Percentiles rank a stretch among this genome's conserved stretches.
Evolutionary conservation across 352 stramenopile genomes (phyloP).

Genomic region (Globisporangium spinosum): DNA sequence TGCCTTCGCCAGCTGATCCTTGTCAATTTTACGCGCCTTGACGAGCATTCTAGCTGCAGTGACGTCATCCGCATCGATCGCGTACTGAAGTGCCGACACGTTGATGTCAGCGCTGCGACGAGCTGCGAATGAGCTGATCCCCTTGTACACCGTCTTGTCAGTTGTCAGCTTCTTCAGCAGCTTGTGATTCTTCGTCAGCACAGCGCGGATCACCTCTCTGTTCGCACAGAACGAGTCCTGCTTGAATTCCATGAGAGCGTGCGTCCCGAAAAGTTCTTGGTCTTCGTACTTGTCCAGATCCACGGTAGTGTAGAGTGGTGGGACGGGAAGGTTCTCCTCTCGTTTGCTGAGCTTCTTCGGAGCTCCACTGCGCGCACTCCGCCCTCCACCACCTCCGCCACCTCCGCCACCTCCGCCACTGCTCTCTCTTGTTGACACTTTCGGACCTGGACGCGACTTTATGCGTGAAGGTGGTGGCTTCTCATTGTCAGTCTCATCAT

Average conservation of each 20-base stretch:
- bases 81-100: conserved; percentile 54
- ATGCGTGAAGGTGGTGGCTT: conserved; percentile 36
- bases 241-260: conserved; percentile 34
- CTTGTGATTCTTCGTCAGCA: conserved; percentile 67
- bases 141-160: conserved; percentile 38
- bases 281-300: conserved; percentile 57
- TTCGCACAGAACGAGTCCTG: conserved; percentile 50
- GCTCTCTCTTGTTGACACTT: conserved; percentile 1
- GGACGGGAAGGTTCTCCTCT: conserved; percentile 43
- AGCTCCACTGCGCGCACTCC: conserved; percentile 17
- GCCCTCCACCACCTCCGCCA: conserved; percentile 10
- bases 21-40: conserved; percentile 47
- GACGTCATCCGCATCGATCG: conserved; percentile 59
- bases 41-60: conserved; percentile 37
- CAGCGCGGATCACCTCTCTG: conserved; percentile 65
- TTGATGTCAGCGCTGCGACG: conserved; percentile 40
- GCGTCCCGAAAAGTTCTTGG: conserved; percentile 41
- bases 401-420: conserved; percentile 13
- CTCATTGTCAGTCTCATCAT: conserved; percentile 52
- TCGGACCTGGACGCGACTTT: conserved; percentile 22
- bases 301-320: conserved; percentile 43
- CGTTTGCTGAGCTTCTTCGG: conserved; percentile 28
- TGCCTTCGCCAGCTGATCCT: conserved; percentile 32
- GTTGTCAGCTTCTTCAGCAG: conserved; percentile 63
- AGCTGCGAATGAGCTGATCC: conserved; percentile 50